Percentiles rank a stretch among this genome's conserved stretches.
Evolutionary conservation across 2,329 filamentous ascomycete species (phyloP).

Genomic region (Aspergillus melleus): DNA sequence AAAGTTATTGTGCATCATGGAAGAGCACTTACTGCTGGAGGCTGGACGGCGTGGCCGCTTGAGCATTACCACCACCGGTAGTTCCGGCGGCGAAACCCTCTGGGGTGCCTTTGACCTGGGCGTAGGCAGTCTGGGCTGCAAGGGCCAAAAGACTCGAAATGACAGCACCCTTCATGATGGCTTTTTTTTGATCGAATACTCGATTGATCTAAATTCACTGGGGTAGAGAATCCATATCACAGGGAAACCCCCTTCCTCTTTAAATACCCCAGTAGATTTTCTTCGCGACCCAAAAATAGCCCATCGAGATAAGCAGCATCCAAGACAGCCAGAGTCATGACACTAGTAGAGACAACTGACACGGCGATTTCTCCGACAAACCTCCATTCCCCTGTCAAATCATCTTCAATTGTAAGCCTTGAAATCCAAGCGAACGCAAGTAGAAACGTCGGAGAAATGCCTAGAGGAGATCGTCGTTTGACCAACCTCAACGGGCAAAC

Average conservation of each 20-base stretch:
- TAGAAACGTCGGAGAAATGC: not conserved
- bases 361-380: not conserved
- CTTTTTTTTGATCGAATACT: not conserved
- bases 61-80: slow-evolving; percentile 15
- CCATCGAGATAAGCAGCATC: too few relatives aligned
- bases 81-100: slow-evolving; percentile 17
- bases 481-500: not conserved
- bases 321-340: too few relatives aligned
- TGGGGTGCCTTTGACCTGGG: slow-evolving; percentile 12
- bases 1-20: too few relatives aligned
- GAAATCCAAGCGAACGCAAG: too few relatives aligned
- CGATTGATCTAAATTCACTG: not conserved
- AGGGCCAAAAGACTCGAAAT: slow-evolving; percentile 4
- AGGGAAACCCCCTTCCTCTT: not conserved
- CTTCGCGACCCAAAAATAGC: not conserved
- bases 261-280: not conserved
- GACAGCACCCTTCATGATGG: slow-evolving; percentile 5
- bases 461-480: too few relatives aligned
- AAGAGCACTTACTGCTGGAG: slow-evolving; percentile 9
- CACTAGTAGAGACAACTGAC: not conserved
- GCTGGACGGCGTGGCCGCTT: slow-evolving; percentile 11
- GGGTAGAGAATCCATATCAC: not conserved
- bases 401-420: not conserved
- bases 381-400: not conserved
- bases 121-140: slow-evolving; percentile 2